Conservation (phyloP, 495 filamentous ascomycete species). For the Tuber brumale region DNA sequence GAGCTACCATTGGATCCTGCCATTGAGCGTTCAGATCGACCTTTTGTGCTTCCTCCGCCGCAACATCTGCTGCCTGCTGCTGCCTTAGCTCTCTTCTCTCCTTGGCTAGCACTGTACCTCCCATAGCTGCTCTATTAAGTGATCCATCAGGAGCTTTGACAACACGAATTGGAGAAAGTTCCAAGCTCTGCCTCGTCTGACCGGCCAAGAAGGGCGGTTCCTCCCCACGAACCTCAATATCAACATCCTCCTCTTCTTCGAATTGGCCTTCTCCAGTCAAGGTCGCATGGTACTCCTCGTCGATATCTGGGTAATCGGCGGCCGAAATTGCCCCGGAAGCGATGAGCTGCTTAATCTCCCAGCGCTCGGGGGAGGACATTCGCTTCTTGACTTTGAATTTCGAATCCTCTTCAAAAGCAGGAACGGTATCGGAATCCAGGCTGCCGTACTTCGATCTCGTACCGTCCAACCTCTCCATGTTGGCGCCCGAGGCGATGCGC, state of each 20-base stretch:
- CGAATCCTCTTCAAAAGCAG: slow-evolving; percentile 58
- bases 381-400: slow-evolving; percentile 65
- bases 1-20: slow-evolving; percentile 90
- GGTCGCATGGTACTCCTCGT: slow-evolving; percentile 87
- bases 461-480: slow-evolving; percentile 73
- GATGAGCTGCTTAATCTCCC: slow-evolving; percentile 95
- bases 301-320: slow-evolving; percentile 85
- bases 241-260: slow-evolving; percentile 92
- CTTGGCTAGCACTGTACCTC: slow-evolving; percentile 80
- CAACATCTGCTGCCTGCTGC: slow-evolving; percentile 77
- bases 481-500: slow-evolving; percentile 82
- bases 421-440: slow-evolving; percentile 51
- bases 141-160: slow-evolving; percentile 97
- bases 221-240: slow-evolving; percentile 93
- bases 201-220: slow-evolving; percentile 94
- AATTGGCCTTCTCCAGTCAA: slow-evolving; percentile 78
- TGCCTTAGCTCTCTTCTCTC: slow-evolving; percentile 84
- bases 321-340: slow-evolving; percentile 87
- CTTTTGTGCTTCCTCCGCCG: slow-evolving; percentile 66
- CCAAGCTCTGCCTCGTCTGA: slow-evolving; percentile 91
- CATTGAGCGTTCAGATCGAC: slow-evolving; percentile 87
- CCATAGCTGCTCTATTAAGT: slow-evolving; percentile 89
- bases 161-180: slow-evolving; percentile 88
- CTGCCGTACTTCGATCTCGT: slow-evolving; percentile 53
- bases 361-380: slow-evolving; percentile 90